Percentiles rank a stretch among this genome's conserved stretches.
Evolutionary conservation across 2,329 filamentous ascomycete species (phyloP).

Genomic region (Aspergillus tubingensis): DNA sequence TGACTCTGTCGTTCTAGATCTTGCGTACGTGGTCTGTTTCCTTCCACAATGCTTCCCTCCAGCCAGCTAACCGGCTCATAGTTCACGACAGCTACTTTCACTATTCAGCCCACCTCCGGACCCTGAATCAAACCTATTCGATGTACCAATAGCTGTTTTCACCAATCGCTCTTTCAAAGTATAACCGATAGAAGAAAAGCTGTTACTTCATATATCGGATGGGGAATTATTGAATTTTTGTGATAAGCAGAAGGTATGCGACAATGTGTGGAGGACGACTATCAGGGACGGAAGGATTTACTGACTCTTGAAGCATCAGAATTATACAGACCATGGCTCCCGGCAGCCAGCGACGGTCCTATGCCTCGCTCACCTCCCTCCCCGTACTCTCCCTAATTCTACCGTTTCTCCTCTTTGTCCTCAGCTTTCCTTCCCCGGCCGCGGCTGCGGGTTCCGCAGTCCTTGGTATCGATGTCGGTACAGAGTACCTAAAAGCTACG

Average conservation of each 20-base stretch:
- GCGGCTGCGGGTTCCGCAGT: slow-evolving; percentile 72
- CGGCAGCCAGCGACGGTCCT: slow-evolving; percentile 30
- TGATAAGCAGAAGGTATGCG: slow-evolving; percentile 8
- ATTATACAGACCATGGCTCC: slow-evolving; percentile 36
- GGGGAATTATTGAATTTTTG: not conserved
- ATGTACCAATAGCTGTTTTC: not conserved
- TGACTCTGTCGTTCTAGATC: slow-evolving; percentile 26
- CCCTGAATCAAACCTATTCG: not conserved
- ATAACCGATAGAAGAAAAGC: not conserved
- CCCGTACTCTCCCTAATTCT: slow-evolving; percentile 49
- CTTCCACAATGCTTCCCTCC: not conserved
- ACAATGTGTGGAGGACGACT: not conserved
- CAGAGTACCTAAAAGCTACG: slow-evolving; percentile 93
- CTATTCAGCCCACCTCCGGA: not conserved
- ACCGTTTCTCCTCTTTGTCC: slow-evolving; percentile 54
- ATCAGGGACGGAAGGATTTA: not conserved
- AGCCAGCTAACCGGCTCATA: slow-evolving; percentile 11
- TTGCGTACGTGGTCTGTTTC: not conserved
- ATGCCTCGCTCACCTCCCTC: slow-evolving; percentile 25
- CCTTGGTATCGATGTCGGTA: slow-evolving; percentile 89
- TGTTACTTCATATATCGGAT: not conserved
- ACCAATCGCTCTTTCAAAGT: not conserved
- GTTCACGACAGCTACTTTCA: slow-evolving; percentile 6
- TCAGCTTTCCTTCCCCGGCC: slow-evolving; percentile 57
- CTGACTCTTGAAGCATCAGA: not conserved